phyloP scores from a whole-genome alignment of 768 basidiomycete genomes.

The Gloeophyllum trabeum region DNA sequence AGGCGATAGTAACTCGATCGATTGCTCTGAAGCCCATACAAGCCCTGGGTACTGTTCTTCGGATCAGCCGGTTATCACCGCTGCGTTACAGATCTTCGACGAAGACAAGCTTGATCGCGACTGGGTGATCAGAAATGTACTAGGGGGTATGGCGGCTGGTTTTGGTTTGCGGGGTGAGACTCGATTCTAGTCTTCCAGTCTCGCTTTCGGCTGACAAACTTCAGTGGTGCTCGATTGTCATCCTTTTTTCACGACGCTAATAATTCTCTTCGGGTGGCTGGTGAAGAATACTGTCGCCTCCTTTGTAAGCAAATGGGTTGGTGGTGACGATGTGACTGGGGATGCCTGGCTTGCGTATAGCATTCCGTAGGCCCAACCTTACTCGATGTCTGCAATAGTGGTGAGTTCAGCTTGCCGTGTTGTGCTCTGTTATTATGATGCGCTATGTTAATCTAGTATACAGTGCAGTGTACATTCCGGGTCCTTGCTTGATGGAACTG shows the following conservation, averaged over 20 bases:
- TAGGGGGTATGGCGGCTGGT: constrained; percentile 81
- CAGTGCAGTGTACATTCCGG: too few species aligned
- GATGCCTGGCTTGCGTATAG: constrained; percentile 77
- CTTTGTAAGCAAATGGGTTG: constrained; percentile 59
- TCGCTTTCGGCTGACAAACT: constrained; percentile 1
- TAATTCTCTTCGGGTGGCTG: constrained; percentile 66
- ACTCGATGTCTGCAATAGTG: constrained; percentile 1
- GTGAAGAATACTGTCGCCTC: constrained; percentile 54
- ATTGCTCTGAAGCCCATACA: too few species aligned
- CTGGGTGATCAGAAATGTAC: constrained; percentile 74
- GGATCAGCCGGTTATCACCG: constrained; percentile 21
- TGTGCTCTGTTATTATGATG: too few species aligned
- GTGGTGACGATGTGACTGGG: constrained; percentile 40
- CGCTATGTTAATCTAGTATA: too few species aligned
- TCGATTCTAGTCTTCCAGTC: background rate
- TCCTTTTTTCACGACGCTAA: constrained; percentile 62
- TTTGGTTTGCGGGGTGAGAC: constrained; percentile 69
- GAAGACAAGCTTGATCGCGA: constrained; percentile 70
- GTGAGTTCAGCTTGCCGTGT: too few species aligned
- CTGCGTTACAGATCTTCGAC: constrained; percentile 47
- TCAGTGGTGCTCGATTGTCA: constrained; percentile 71
- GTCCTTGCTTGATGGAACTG: too few species aligned
- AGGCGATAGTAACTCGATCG: constrained; percentile 7
- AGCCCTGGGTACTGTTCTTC: too few species aligned
- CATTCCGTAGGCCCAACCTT: constrained; percentile 36